Evolutionary conservation across 192 early-diverging fungal species (phyloP).

Genomic region (Chytriomyces confervae): DNA sequence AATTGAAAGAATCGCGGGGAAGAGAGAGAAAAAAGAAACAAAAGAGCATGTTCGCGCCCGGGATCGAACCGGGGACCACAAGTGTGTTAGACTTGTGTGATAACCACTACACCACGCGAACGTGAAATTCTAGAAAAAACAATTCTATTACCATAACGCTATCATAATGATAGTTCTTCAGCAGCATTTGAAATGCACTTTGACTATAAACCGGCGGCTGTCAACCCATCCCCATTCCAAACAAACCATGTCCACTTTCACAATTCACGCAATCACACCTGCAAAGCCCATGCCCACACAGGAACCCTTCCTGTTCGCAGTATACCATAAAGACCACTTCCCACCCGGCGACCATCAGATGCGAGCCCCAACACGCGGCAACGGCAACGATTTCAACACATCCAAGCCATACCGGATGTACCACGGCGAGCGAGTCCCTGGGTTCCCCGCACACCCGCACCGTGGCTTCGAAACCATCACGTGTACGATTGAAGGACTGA

Average conservation of each 20-base stretch:
- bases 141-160: too few relatives aligned
- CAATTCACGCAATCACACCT: neutral
- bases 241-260: neutral
- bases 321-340: constrained; percentile 45
- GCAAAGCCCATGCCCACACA: constrained; percentile 11
- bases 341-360: constrained; percentile 35
- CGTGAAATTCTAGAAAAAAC: too few relatives aligned
- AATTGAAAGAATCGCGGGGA: too few relatives aligned
- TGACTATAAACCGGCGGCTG: too few relatives aligned
- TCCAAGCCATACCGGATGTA: constrained; percentile 13
- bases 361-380: constrained; percentile 35
- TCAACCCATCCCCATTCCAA: neutral
- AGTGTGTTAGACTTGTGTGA: too few relatives aligned
- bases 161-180: too few relatives aligned
- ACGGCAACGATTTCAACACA: constrained; percentile 35
- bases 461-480: constrained; percentile 73
- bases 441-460: constrained; percentile 40
- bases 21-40: too few relatives aligned
- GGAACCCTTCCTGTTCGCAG: constrained; percentile 46
- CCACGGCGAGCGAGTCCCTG: constrained; percentile 24
- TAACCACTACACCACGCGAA: too few relatives aligned
- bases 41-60: too few relatives aligned
- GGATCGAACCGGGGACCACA: too few relatives aligned
- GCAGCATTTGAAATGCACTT: too few relatives aligned
- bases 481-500: constrained; percentile 61